phyloP scores from a whole-genome alignment of 192 early-diverging fungal genomes.

The Backusella tarrabulga region DNA sequence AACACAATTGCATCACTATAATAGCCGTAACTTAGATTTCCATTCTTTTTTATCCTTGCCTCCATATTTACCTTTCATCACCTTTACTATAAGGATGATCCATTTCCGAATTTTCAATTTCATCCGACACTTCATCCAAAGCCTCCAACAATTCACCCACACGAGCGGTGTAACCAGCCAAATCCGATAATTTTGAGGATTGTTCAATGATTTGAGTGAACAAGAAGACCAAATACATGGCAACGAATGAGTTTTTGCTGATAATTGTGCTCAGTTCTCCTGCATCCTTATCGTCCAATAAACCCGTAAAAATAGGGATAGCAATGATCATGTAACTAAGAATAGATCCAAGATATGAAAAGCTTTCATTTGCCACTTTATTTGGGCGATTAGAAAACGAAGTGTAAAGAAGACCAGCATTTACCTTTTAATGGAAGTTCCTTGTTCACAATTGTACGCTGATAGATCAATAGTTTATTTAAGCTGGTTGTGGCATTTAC shows the following conservation, averaged over 20 bases:
- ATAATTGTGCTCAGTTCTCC: conserved; percentile 76
- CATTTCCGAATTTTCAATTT: conserved; percentile 48
- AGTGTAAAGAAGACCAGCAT: not conserved
- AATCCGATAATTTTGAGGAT: conserved; percentile 64
- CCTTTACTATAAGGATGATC: conserved; percentile 43
- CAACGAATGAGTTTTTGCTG: conserved; percentile 78
- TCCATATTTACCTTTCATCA: conserved; percentile 10
- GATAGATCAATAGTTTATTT: conserved; percentile 48
- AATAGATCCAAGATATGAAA: conserved; percentile 77
- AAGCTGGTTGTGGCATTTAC: conserved; percentile 53
- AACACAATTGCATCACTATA: conserved; percentile 31
- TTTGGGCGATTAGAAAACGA: not conserved
- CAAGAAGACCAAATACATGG: conserved; percentile 80
- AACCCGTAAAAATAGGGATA: conserved; percentile 79
- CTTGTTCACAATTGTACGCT: conserved; percentile 57
- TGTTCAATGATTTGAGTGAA: conserved; percentile 74
- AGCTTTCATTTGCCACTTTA: conserved; percentile 55
- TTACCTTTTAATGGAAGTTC: conserved; percentile 49
- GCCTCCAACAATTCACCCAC: conserved; percentile 79
- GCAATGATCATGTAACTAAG: conserved; percentile 80
- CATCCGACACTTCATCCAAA: conserved; percentile 51
- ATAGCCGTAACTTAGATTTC: not conserved
- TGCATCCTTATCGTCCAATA: conserved; percentile 67
- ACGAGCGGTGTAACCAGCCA: conserved; percentile 83
- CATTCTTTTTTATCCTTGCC: not conserved